Percentiles rank a stretch among this genome's conserved stretches.
Conservation (phyloP, 352 stramenopile species). For the Phytophthora kernoviae region DNA sequence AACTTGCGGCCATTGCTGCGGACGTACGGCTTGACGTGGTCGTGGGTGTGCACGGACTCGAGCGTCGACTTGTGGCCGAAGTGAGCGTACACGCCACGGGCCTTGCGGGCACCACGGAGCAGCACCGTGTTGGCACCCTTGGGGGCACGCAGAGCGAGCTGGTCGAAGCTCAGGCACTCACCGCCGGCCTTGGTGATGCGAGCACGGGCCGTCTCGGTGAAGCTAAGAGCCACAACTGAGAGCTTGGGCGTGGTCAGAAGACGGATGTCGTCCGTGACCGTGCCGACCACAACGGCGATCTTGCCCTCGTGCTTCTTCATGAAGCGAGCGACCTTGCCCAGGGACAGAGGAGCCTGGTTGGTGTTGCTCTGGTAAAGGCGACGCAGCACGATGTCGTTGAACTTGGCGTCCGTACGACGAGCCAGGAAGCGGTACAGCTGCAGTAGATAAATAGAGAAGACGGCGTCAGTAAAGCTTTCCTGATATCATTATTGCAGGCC, state of each 20-base stretch:
- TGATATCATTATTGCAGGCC: neutral
- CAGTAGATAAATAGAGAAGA: neutral
- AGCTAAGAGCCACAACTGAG: conserved; percentile 96
- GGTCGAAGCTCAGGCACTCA: conserved; percentile 99
- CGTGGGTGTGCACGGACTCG: conserved; percentile 98
- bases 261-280: conserved; percentile 99
- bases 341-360: conserved; percentile 98
- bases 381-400: conserved; percentile 98
- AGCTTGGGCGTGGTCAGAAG: conserved; percentile 97
- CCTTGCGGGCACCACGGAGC: conserved; percentile 97
- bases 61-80: conserved; percentile 98
- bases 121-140: conserved; percentile 99
- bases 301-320: conserved; percentile 99
- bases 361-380: conserved; percentile 99
- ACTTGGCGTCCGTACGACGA: conserved; percentile 98
- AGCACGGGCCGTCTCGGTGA: conserved; percentile 97
- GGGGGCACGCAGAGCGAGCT: conserved; percentile 97
- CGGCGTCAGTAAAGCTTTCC: conserved; percentile 65
- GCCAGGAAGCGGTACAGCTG: conserved; percentile 96
- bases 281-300: conserved; percentile 98
- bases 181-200: conserved; percentile 98
- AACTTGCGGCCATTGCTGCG: conserved; percentile 99
- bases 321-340: conserved; percentile 96
- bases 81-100: conserved; percentile 97
- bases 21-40: conserved; percentile 99